These are phyloP conservation scores for Ophiostoma montium DNA, from an alignment of 2,329 filamentous ascomycete genomes.

Conservation along the genomic window DNA sequence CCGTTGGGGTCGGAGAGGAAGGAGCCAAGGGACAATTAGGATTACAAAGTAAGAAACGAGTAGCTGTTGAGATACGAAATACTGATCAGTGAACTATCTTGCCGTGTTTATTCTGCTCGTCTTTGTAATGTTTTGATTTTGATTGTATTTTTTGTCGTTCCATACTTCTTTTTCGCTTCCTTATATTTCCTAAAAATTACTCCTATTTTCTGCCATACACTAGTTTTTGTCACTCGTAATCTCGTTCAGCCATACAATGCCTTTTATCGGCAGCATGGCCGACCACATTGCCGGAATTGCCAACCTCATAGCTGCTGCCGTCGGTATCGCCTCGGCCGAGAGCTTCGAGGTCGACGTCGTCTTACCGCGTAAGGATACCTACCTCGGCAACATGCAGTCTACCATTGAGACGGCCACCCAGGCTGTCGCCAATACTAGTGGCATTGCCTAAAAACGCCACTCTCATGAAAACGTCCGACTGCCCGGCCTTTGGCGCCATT, in stretches of 20 bases:
- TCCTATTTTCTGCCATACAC: no score
- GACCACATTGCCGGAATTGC: not conserved
- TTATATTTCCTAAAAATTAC: no score
- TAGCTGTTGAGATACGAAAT: no score
- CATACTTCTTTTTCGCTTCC: not conserved
- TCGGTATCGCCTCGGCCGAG: not conserved
- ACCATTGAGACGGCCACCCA: not conserved
- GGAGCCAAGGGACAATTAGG: no score
- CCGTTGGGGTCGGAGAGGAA: no score
- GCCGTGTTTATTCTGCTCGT: not conserved
- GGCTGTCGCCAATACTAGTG: not conserved
- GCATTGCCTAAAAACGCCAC: not conserved
- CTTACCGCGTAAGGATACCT: constrained; percentile 12
- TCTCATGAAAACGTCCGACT: constrained; percentile 3
- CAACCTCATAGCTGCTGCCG: not conserved
- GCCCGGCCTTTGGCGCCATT: constrained; percentile 4
- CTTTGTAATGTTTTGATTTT: not conserved
- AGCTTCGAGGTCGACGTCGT: constrained; percentile 7
- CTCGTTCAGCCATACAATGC: not conserved
- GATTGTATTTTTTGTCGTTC: not conserved
- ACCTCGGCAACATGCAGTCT: constrained; percentile 5
- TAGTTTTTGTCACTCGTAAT: not conserved
- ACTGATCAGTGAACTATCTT: no score
- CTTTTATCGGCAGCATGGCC: not conserved
- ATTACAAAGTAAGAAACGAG: no score